These are phyloP conservation scores for Nakataea oryzae DNA, from an alignment of 2,329 filamentous ascomycete species.

Conservation along the genomic window DNA sequence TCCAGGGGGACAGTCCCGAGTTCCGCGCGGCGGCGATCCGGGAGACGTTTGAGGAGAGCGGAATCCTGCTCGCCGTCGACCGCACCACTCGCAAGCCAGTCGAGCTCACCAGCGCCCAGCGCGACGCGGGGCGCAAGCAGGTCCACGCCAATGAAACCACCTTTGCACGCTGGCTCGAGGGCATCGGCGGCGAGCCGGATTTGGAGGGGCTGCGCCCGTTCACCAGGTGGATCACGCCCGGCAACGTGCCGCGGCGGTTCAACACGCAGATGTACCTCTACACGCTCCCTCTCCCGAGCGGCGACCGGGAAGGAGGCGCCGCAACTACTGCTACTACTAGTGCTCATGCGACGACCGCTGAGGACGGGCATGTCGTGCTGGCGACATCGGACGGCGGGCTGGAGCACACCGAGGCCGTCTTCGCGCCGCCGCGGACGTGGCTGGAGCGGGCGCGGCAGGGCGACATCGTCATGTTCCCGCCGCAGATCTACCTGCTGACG, in stretches of 20 bases:
- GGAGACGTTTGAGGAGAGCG: constrained; percentile 93
- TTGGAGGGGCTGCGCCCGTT: constrained; percentile 62
- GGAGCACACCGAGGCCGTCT: constrained; percentile 60
- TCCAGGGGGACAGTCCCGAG: constrained; percentile 60
- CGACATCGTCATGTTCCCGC: constrained; percentile 78
- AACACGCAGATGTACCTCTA: constrained; percentile 97
- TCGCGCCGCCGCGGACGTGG: constrained; percentile 62
- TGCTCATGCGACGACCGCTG: too few relatives aligned
- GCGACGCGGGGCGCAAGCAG: constrained; percentile 53
- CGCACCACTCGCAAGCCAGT: constrained; percentile 37
- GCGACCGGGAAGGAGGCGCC: constrained; percentile 4
- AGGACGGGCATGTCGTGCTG: constrained; percentile 45
- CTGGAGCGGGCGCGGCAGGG: constrained; percentile 50
- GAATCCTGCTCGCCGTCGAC: constrained; percentile 63
- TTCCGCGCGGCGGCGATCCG: constrained; percentile 80
- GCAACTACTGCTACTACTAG: constrained; percentile 9
- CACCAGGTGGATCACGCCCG: constrained; percentile 84
- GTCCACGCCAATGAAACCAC: constrained; percentile 57
- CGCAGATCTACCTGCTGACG: constrained; percentile 67
- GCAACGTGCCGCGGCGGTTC: constrained; percentile 63
- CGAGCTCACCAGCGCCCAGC: constrained; percentile 45
- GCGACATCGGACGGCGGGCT: constrained; percentile 52
- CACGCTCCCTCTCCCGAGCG: constrained; percentile 53
- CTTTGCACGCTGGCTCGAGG: constrained; percentile 56
- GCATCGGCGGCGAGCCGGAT: constrained; percentile 45